A percentile compares a stretch with the other conserved stretches of the same genome.
These are phyloP conservation scores for Colletotrichum limetticola DNA, from an alignment of 2,329 filamentous ascomycete species.

Conservation along the genomic window DNA sequence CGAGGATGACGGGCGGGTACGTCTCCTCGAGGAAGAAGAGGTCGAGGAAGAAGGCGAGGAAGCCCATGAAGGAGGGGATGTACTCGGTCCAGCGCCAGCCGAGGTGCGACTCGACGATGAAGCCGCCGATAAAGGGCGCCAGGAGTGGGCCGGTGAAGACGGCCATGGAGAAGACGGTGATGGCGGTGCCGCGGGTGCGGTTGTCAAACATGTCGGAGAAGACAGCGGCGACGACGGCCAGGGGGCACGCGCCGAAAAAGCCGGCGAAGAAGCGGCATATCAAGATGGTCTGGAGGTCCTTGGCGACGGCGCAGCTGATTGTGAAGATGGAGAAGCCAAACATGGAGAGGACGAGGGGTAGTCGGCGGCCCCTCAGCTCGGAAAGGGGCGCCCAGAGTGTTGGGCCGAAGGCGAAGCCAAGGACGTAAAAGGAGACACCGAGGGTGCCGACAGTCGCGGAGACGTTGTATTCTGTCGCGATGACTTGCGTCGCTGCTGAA, in stretches of 20 bases:
- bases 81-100: slow-evolving; percentile 83
- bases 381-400: slow-evolving; percentile 79
- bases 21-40: slow-evolving; percentile 75
- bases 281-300: slow-evolving; percentile 76
- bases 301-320: slow-evolving; percentile 71
- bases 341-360: slow-evolving; percentile 70
- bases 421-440: slow-evolving; percentile 76
- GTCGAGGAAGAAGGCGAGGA: slow-evolving; percentile 67
- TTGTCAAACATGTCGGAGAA: slow-evolving; percentile 80
- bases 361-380: slow-evolving; percentile 74
- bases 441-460: slow-evolving; percentile 70
- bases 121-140: slow-evolving; percentile 76
- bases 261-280: slow-evolving; percentile 80
- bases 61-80: slow-evolving; percentile 71
- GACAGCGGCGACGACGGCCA: slow-evolving; percentile 76
- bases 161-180: slow-evolving; percentile 68
- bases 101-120: slow-evolving; percentile 69
- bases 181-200: slow-evolving; percentile 66
- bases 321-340: slow-evolving; percentile 78
- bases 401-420: slow-evolving; percentile 78
- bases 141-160: slow-evolving; percentile 76
- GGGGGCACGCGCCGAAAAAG: slow-evolving; percentile 75
- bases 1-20: slow-evolving; percentile 74
- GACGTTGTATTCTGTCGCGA: slow-evolving; percentile 70
- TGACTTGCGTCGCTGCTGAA: slow-evolving; percentile 69